Conservation (phyloP, 805 yeast species). For the Teunomyces aglyptinius region DNA sequence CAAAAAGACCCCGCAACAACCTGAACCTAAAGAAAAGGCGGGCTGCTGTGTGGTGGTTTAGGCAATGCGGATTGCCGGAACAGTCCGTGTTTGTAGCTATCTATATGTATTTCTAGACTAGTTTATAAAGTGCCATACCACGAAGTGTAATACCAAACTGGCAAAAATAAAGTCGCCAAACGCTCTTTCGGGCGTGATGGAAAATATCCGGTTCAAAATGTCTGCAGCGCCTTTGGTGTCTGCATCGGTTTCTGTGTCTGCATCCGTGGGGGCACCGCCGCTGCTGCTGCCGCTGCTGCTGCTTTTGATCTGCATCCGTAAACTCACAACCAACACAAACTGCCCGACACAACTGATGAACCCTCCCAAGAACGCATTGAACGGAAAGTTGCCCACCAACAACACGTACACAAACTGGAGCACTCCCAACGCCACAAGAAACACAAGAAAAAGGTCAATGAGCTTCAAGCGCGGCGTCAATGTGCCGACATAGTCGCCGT, state of each 20-base stretch:
- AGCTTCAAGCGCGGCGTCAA: conserved; percentile 53
- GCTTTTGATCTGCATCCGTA: conserved; percentile 63
- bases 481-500: conserved; percentile 29
- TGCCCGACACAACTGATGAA: conserved; percentile 92
- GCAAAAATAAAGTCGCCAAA: conserved; percentile 89
- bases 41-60: conserved; percentile 39
- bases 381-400: conserved; percentile 86
- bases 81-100: conserved; percentile 2
- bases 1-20: neutral
- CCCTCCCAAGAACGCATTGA: conserved; percentile 95
- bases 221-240: no score
- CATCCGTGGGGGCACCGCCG: neutral
- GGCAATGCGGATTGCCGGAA: conserved; percentile 2
- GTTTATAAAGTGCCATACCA: conserved; percentile 87
- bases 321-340: conserved; percentile 80
- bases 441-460: conserved; percentile 75
- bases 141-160: conserved; percentile 83
- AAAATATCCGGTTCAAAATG: conserved; percentile 9
- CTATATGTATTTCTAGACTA: conserved; percentile 23
- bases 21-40: conserved; percentile 29
- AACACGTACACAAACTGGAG: conserved; percentile 77
- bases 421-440: conserved; percentile 70
- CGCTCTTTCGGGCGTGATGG: conserved; percentile 51
- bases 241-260: no score
- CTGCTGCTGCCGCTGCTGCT: conserved; percentile 2